Conservation (phyloP, 768 basidiomycete species). For the Trichaptum fuscoviolaceum region DNA sequence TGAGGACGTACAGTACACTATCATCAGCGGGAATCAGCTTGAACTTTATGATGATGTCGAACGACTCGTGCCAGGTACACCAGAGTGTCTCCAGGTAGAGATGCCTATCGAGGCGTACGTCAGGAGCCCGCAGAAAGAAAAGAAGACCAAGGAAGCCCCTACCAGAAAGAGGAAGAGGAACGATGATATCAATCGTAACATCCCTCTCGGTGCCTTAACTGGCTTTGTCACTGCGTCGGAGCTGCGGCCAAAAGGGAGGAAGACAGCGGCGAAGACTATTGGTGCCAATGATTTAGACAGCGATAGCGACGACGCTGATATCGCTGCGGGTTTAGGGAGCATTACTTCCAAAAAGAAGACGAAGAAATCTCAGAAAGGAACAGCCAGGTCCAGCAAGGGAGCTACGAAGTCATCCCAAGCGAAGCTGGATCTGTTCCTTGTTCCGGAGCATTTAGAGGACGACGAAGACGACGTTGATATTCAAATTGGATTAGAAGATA, state of each 20-base stretch:
- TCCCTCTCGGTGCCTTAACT: conserved; percentile 64
- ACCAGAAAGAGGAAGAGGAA: conserved; percentile 65
- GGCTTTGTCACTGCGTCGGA: conserved; percentile 68
- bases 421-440: not conserved
- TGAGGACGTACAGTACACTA: conserved; percentile 82
- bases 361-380: conserved; percentile 11
- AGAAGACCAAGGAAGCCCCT: conserved; percentile 28
- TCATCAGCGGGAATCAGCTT: conserved; percentile 78
- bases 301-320: conserved; percentile 64
- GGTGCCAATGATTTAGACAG: conserved; percentile 48
- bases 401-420: not conserved
- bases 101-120: conserved; percentile 80
- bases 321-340: conserved; percentile 49
- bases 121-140: conserved; percentile 35
- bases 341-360: conserved; percentile 25
- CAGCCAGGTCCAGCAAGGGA: not conserved
- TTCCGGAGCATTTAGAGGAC: conserved; percentile 45
- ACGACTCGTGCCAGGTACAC: conserved; percentile 77
- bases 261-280: conserved; percentile 34
- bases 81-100: conserved; percentile 69
- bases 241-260: conserved; percentile 30
- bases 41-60: conserved; percentile 93
- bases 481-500: conserved; percentile 27
- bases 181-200: conserved; percentile 61
- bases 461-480: conserved; percentile 57